Base-by-base conservation (phyloP, 179 eudicot species). In the Heliamphora pulchella region DNA sequence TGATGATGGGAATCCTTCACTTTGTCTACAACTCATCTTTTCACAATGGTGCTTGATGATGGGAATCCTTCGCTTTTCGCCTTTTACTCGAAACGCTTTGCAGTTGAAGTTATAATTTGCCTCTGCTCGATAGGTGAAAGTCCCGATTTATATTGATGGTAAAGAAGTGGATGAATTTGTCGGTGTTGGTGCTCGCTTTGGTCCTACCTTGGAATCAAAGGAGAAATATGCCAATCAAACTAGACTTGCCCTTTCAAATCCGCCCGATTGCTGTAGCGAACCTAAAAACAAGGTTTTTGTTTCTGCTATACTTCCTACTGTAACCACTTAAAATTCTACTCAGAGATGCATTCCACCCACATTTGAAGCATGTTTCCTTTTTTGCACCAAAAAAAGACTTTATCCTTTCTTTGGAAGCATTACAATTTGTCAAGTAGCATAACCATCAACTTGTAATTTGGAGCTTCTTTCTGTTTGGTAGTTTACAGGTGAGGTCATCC, bases 161-260 rank as follows among this genome's bases (percentile, higher is more conserved):
- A 78, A 77, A 80, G 89, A 87, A 82, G 84, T 79, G n/a, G 75
- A 57, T 4, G 96, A 96, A 85, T 96, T 87, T 85, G 99, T 96
- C 5, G 99, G 99, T 17, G 89, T 96, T 41, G 99, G 99, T 68
- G 99, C 99, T 77, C 91, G 99, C 75, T 96, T 96, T 84, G 99
- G 99, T 68, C 93, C 91, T 41, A 93, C 98, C 2, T 81, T 96
- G 80, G 98, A 93, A 77, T 92, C 97, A 6, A 92, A 92, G 88
- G 99, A 93, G 90, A 93, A 94, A 80, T 88, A 91, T 89, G 99
- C 95, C 39, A 91, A 85, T 81, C 90, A 89, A 74, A 92, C 91
- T 66, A 87, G 76, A 79, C 86, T 96, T 31, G 83, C 91, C 46
- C 85, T 96, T 84, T 95, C 98, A 62, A 97, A 96, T 79, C 99